Base-by-base conservation (phyloP, 2,329 filamentous ascomycete species). In the Venturia pyrina region DNA sequence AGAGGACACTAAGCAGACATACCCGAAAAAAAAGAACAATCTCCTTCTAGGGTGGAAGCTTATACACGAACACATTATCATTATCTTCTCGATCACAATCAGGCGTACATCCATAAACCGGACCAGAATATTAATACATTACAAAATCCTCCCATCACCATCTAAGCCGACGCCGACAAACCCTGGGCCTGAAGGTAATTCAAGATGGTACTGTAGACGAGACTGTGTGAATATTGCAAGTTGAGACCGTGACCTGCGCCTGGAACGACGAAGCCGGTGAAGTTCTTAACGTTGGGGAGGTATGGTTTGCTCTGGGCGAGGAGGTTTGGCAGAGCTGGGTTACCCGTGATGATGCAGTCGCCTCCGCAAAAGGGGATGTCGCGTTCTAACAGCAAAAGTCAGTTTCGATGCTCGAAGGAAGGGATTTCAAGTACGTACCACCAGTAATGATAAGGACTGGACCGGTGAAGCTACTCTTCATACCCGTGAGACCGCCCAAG, bases 281-380 rank as follows among this genome's bases (percentile, higher is more conserved):
- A 65, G n/a, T 40, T n/a, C 46, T 53, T 65, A 1, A 34, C 48
- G 10, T 21, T 60, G 21, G 40, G 40, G 15, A 65, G 24, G 34
- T 24, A 43, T 17, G 32, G 34, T 11, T 57, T 60, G 40, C 48
- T 59, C 13, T 48, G 21, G 4, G 53, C 40, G n/a, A 53, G 50
- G 32, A 65, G 56, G 32, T 40, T 41, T 7, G 63, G 34, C 3
- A 59, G 53, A 41, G 34, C 63, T 6, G 63, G 48, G 19, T 57
- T 43, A 7, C 63, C 63, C 28, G 63, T 60, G 13, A 53, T 53
- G 32, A 61, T 19, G 17, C 56, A 62, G n/a, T 62, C 46, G 11
- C 62, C 62, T 0, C 76, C 71, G 57, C 82, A 82, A 15, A 74
- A 72, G 0, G 70, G 63, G 0, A 74, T 40, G 17, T 64, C 62